Evolutionary conservation across 306 rosid species (phyloP).

Genomic region (Cucurbita argyrosperma): DNA sequence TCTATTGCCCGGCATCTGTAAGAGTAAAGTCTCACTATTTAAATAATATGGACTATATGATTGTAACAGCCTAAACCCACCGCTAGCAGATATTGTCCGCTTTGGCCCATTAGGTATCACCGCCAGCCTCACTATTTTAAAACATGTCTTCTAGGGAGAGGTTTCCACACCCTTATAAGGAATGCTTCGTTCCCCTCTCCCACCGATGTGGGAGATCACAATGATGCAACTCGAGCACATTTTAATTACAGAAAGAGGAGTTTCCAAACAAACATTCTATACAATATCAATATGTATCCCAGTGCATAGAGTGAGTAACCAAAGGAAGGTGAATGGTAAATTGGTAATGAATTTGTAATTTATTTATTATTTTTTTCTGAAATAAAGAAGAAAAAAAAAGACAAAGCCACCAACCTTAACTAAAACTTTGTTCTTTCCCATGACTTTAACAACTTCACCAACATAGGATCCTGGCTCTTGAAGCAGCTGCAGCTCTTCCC

Average conservation of each 20-base stretch:
- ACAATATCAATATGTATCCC: background rate
- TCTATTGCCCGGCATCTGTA: background rate
- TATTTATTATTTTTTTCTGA: background rate
- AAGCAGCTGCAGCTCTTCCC: conserved; percentile 93
- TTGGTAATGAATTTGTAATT: background rate
- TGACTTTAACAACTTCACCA: conserved; percentile 95
- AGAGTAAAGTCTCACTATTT: background rate
- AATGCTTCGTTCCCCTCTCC: too few relatives aligned
- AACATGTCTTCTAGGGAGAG: too few relatives aligned
- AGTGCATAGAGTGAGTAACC: background rate
- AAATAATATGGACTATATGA: background rate
- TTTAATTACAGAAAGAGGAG: background rate
- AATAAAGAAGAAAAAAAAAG: background rate
- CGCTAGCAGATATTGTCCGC: too few relatives aligned
- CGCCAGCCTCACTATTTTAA: too few relatives aligned
- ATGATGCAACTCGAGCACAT: background rate
- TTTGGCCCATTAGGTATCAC: too few relatives aligned
- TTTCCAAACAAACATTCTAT: background rate
- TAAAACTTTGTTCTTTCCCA: conserved; percentile 96
- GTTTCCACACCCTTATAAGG: too few relatives aligned
- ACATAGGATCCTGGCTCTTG: conserved; percentile 99
- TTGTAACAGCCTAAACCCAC: too few relatives aligned
- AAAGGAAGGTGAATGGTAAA: background rate
- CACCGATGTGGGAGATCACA: too few relatives aligned
- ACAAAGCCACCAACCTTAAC: conserved; percentile 49